Evolutionary conservation across 1,284 basidiomycete genomes (phyloP).

Genomic region (Cystobasidiaceae sp.): DNA sequence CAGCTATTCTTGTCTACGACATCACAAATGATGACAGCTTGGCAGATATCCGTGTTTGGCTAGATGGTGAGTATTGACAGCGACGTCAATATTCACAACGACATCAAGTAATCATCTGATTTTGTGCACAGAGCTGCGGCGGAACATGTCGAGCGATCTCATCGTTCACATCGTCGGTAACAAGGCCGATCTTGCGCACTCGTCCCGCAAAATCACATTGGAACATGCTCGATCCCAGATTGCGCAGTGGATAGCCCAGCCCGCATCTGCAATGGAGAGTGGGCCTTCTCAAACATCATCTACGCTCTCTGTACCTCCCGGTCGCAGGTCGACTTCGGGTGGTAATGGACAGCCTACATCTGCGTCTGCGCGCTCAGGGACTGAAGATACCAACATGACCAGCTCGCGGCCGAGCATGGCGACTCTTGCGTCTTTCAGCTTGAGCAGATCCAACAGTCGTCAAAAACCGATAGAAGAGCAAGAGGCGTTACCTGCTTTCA

Average conservation of each 20-base stretch:
- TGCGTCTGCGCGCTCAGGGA: not conserved
- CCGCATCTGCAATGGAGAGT: not conserved
- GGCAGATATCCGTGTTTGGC: slow-evolving; percentile 85
- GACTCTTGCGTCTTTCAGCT: not conserved
- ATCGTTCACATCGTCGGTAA: slow-evolving; percentile 89
- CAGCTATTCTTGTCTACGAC: slow-evolving; percentile 93
- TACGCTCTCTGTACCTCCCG: not conserved
- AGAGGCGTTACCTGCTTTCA: slow-evolving; percentile 18
- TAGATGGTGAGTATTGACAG: slow-evolving; percentile 60
- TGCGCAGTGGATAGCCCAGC: slow-evolving; percentile 26
- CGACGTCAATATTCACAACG: not conserved
- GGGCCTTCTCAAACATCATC: not conserved
- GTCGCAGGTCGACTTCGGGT: not conserved
- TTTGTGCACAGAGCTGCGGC: slow-evolving; percentile 67
- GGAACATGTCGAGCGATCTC: slow-evolving; percentile 62
- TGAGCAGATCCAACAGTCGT: not conserved
- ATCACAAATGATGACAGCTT: slow-evolving; percentile 87
- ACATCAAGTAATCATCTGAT: slow-evolving; percentile 4
- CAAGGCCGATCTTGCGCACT: slow-evolving; percentile 69
- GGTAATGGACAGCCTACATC: not conserved
- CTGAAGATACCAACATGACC: not conserved
- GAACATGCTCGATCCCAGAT: slow-evolving; percentile 62
- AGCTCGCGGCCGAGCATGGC: not conserved
- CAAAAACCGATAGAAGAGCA: slow-evolving; percentile 12
- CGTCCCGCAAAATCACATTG: slow-evolving; percentile 57